These are phyloP conservation scores for Hypsizygus marmoreus DNA, from an alignment of 768 basidiomycete genomes.

Conservation along the genomic window DNA sequence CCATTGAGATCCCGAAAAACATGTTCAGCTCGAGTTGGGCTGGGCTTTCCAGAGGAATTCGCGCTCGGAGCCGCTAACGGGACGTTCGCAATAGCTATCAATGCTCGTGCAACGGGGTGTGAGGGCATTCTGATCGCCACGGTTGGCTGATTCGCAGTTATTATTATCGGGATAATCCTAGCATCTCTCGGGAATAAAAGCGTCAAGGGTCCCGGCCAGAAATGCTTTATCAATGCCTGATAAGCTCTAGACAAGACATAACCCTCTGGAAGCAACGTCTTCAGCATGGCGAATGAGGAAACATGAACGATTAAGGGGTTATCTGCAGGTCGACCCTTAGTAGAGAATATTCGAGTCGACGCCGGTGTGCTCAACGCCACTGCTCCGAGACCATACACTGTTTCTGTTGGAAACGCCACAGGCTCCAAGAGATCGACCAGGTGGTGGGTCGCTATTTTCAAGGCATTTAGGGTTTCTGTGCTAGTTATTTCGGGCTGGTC, in stretches of 20 bases:
- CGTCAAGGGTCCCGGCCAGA: conserved; percentile 96
- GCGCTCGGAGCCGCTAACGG: conserved; percentile 96
- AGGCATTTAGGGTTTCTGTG: conserved; percentile 50
- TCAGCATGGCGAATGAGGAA: conserved; percentile 82
- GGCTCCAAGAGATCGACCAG: conserved; percentile 50
- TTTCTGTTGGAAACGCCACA: conserved; percentile 96
- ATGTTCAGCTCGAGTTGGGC: conserved; percentile 88
- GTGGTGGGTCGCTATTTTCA: conserved; percentile 57
- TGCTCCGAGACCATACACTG: conserved; percentile 97
- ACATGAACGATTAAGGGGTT: conserved; percentile 98
- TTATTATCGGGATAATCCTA: conserved; percentile 62
- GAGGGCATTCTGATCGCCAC: conserved; percentile 94
- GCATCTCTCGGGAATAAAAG: conserved; percentile 83
- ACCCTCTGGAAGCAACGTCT: conserved; percentile 64
- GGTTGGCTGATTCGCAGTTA: conserved; percentile 78
- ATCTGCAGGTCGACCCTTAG: conserved; percentile 91
- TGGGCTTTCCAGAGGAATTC: conserved; percentile 92
- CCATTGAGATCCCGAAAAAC: conserved; percentile 78
- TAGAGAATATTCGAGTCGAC: conserved; percentile 73
- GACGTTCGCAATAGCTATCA: conserved; percentile 71
- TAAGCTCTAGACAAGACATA: conserved; percentile 70
- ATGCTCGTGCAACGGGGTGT: conserved; percentile 88
- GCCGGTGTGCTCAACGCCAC: conserved; percentile 69
- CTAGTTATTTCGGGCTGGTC: conserved; percentile 53
- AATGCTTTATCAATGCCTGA: conserved; percentile 70